Evolutionary conservation across 176 grass and related monocot species (phyloP).

Genomic region (Aegilops umbellulata): DNA sequence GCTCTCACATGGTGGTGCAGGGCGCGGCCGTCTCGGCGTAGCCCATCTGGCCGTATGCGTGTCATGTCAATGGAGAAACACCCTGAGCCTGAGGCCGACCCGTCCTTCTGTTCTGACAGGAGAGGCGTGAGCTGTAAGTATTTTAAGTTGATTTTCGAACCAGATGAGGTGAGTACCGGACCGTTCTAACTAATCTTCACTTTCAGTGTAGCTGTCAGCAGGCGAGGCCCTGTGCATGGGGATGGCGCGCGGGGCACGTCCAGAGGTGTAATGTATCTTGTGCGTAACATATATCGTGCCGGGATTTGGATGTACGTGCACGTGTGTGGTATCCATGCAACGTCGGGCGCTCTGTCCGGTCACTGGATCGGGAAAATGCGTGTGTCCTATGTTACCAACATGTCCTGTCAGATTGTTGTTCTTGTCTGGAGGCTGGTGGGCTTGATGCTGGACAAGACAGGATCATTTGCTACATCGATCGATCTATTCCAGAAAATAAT

Average conservation of each 20-base stretch:
- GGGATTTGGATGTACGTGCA: conserved; percentile 34
- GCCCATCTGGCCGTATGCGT: not conserved
- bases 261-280: conserved; percentile 12
- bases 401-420: conserved; percentile 32
- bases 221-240: conserved; percentile 21
- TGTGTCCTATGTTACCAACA: conserved; percentile 11
- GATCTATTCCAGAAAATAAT: no score
- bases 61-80: not conserved
- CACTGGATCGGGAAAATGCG: conserved; percentile 9
- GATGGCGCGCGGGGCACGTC: conserved; percentile 28
- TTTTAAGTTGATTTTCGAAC: not conserved
- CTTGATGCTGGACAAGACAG: conserved; percentile 12
- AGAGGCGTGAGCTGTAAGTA: not conserved
- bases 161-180: conserved; percentile 14
- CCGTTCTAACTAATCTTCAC: not conserved
- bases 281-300: not conserved
- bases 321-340: not conserved
- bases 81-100: not conserved
- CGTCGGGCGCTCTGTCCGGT: not conserved
- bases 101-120: not conserved
- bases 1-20: not conserved
- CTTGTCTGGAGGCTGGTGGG: conserved; percentile 35
- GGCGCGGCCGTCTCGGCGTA: not conserved
- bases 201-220: not conserved
- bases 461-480: not conserved